Base-by-base conservation (phyloP, 768 basidiomycete species). In the Scleroderma bovista region DNA sequence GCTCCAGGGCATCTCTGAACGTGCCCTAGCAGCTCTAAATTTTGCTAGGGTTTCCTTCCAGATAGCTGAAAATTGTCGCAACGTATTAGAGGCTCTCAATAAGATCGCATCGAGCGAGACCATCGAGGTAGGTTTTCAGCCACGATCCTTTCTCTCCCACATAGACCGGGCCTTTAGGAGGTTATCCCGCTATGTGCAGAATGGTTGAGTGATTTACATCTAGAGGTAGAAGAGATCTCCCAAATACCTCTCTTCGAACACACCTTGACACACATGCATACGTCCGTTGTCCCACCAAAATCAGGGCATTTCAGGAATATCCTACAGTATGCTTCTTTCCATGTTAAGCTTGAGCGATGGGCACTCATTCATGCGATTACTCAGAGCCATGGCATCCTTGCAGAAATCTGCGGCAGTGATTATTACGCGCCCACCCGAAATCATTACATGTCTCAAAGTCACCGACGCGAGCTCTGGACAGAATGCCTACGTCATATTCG, bases 361-460 rank as follows among this genome's bases (percentile, higher is more conserved):
- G 8, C 29, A 34, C 13, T 45, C 13, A 45, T 33, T 10, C 44
- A n/a, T n/a, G n/a, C n/a, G n/a, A n/a, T n/a, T n/a, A n/a, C 6
- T 46, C 15, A 74, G 64, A 47, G 56, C 51, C 19, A 58, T 61
- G 62, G 60, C 48, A 19, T 48, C 31, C 10, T 50, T 48, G 2
- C 57, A 48, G 40, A 57, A 19, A 26, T 63, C 51, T 60, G 70
- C 45, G 50, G 72, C 40, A 75, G 75, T 47, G 32, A 71, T 85
- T 44, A 79, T 87, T 51, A 87, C 85, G 0, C 81, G 83, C 19
- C 83, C 85, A 32, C 84, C 86, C 0, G 86, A 86, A 59, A 85
- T 86, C 46, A 62, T 86, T 12, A 71, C 76, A 16, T 78, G 81
- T 58, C 58, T 83, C 52, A 71, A 67, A 51, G 56, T 72, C 34